Evolutionary conservation across 108 stramenopile species (phyloP), one percentile per base, ranked within the genome.

Genomic region (Fistulifera pelliculosa): DNA sequence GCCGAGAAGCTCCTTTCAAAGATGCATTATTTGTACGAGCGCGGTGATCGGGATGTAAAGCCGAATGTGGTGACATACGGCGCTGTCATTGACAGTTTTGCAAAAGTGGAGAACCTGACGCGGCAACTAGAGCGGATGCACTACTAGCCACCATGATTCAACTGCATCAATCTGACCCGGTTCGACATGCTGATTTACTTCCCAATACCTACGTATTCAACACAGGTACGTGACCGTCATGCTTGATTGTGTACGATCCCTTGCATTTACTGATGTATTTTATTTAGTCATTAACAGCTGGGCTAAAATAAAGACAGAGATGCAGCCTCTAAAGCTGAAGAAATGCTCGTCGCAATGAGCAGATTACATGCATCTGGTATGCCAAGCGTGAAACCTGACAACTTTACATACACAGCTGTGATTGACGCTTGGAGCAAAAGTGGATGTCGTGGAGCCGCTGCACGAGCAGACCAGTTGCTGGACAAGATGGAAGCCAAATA

Each of bases 401-500:
- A 83, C 4, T 85, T 91, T 60, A 91, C 85, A 18, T 87, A 87
- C 62, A 91, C 83, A 23, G 84, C 49, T 41, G 47, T 52, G 2
- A 40, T 60, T 60, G 69, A 78, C 47, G 70, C 68, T 21, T 72
- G 65, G 64, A 55, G 65, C 19, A 74, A 69, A 38, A 60, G 65
- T 60, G 89, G 89, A 38, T 77, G 71, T 44, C 80, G 89, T 53
- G 89, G 89, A 21, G 85, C 85, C 18, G 89, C 89, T 2, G 59
- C 79, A 22, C 52, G 85, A 21, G 89, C 89, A 15, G 85, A 86
- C 52, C 75, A 83, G 58, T 66, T 90, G 19, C 65, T 90, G 28
- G 89, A 90, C 38, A 81, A 83, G 55, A 90, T 90, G 89, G 85
- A 90, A 58, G 76, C 82, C 19, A 82, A 85, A 56, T 84, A 90